A percentile compares a stretch with the other conserved stretches of the same genome.
phyloP scores from a whole-genome alignment of 2,329 filamentous ascomycete genomes.

The Neofusicoccum parvum region DNA sequence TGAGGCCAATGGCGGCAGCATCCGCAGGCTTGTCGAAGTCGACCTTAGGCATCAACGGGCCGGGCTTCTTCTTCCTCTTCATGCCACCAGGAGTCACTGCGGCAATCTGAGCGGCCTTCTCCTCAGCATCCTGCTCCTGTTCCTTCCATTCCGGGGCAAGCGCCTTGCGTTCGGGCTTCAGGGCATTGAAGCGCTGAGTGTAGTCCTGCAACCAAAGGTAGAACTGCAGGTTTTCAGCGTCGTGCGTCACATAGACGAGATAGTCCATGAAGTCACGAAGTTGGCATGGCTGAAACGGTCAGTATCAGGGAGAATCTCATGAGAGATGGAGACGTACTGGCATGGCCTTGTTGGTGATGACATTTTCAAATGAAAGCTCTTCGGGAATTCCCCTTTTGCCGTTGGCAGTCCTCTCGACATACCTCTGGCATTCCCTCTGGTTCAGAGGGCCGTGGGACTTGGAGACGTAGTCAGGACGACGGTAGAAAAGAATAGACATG shows the following conservation, averaged over 20 bases:
- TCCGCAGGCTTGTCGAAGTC: conserved; percentile 20
- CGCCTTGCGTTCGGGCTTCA: conserved; percentile 55
- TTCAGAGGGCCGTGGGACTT: conserved; percentile 20
- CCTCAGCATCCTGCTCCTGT: conserved; percentile 58
- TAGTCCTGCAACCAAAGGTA: conserved; percentile 64
- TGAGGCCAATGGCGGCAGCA: conserved; percentile 17
- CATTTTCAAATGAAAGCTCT: conserved; percentile 75
- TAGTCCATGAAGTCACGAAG: conserved; percentile 84
- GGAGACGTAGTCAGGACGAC: conserved; percentile 23
- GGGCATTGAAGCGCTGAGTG: conserved; percentile 56
- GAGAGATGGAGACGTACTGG: conserved; percentile 59
- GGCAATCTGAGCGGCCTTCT: conserved; percentile 45
- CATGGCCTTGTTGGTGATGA: conserved; percentile 72
- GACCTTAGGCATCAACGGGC: conserved; percentile 29
- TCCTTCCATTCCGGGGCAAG: conserved; percentile 72
- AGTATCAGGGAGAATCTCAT: neutral
- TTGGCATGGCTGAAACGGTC: conserved; percentile 67
- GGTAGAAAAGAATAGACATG: conserved; percentile 26
- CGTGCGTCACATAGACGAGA: conserved; percentile 74
- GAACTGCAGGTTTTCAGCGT: conserved; percentile 78
- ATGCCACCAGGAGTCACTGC: neutral
- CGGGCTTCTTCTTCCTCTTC: conserved; percentile 30
- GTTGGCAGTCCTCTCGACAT: conserved; percentile 21
- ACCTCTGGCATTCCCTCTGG: conserved; percentile 23
- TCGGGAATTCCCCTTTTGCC: conserved; percentile 61